Evolutionary conservation across 257 asterid genomes (phyloP), one percentile per base, ranked within the genome.

Genomic region (Avicennia marina): DNA sequence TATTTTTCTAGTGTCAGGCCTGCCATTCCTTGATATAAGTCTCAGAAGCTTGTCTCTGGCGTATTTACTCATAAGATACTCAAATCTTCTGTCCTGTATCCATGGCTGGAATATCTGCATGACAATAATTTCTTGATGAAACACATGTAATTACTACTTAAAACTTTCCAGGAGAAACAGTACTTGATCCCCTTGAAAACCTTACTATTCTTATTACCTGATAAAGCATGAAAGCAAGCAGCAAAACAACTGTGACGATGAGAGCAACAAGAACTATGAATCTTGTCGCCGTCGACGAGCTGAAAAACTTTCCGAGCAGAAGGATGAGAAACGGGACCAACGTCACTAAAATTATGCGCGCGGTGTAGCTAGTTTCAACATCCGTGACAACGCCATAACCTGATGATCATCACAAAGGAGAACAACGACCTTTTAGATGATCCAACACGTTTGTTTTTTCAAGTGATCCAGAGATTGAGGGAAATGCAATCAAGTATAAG

Each of bases 91-190:
- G 50, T 53, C 43, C 63, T 78, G 89, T 65, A 81, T 59, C 83
- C 81, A 75, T 20, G 89, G 89, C 47, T 55, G 73, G 70, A 81
- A 81, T 24, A 72, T 47, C 89, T 81, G 84, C 15, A 63, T 4
- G 13, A 15, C 16, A 43, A 8, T 39, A 36, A 5, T 2, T 7
- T 36, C 12, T 4, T 8, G 34, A 29, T 29, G 34, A 29, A 29
- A 29, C 34, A 29, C 34, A 29, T 29, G 3, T 29, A 29, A 2
- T 2, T 29, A 29, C 5, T 29, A 29, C 33, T 29, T 29, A 29
- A 2, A 29, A 29, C 7, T 29, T 29, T 29, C 7, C 3, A 60
- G 72, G 64, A 55, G 72, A 21, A 16, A 61, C 75, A 1, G 69
- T 27, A 4, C 58, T 44, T 6, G 15, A 0, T 8, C 10, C n/a